Percentiles rank a stretch among this genome's conserved stretches.
phyloP scores from a whole-genome alignment of 345 rosid genomes.

The Odontarrhena argentea region DNA sequence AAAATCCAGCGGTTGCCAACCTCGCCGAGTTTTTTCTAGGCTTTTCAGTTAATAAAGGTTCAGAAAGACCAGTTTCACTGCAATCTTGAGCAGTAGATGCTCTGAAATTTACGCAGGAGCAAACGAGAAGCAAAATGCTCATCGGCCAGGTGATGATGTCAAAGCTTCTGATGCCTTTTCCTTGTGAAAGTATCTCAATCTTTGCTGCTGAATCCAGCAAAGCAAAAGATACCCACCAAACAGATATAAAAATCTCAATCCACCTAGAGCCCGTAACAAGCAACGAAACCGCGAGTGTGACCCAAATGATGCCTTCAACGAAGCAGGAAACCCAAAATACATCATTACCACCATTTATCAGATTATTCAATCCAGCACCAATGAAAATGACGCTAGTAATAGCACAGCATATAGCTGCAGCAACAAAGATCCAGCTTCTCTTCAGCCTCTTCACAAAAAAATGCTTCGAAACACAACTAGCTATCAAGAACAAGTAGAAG shows the following conservation, averaged over 20 bases:
- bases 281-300: slow-evolving; percentile 59
- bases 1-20: slow-evolving; percentile 50
- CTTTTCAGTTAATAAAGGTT: slow-evolving; percentile 50
- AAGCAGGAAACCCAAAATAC: slow-evolving; percentile 44
- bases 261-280: slow-evolving; percentile 55
- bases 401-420: slow-evolving; percentile 50
- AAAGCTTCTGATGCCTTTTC: slow-evolving; percentile 40
- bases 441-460: slow-evolving; percentile 15
- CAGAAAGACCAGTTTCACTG: slow-evolving; percentile 42
- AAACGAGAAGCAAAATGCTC: slow-evolving; percentile 57
- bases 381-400: slow-evolving; percentile 47
- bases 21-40: slow-evolving; percentile 31
- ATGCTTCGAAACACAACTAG: slow-evolving; percentile 36
- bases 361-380: slow-evolving; percentile 47
- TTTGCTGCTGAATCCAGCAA: slow-evolving; percentile 51
- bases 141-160: slow-evolving; percentile 52
- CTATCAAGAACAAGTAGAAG: slow-evolving; percentile 58
- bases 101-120: slow-evolving; percentile 51
- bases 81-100: slow-evolving; percentile 18
- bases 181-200: slow-evolving; percentile 42
- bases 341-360: slow-evolving; percentile 24
- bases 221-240: slow-evolving; percentile 76
- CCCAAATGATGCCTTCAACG: slow-evolving; percentile 62
- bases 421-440: slow-evolving; percentile 49
- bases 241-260: slow-evolving; percentile 42